Evolutionary conservation across 2,329 filamentous ascomycete genomes (phyloP), one percentile per base, ranked within the genome.

Genomic region (Anthostomella pinea): DNA sequence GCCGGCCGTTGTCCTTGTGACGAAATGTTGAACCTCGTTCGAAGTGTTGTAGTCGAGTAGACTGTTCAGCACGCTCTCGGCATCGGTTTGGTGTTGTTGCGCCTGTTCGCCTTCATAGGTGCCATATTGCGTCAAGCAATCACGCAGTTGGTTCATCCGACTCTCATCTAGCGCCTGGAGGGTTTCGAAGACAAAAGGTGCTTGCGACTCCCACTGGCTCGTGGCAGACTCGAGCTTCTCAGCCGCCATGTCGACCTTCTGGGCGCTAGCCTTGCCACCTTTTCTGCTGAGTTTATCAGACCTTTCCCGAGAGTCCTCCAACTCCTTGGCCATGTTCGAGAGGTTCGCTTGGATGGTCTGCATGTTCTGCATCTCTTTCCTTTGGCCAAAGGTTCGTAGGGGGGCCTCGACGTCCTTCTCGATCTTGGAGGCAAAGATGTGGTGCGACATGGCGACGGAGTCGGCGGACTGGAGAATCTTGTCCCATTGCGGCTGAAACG

Each of bases 141-240:
- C 91, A 44, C 91, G 85, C 41, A 98, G 72, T 56, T 94, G 85
- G 62, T 96, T 95, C 49, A 94, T 71, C 38, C 93, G 81, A 52
- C 79, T 83, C 67, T 98, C 93, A 58, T 98, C 93, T 20, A 94
- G 70, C 5, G 87, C 84, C 61, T 98, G 93, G 17, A 98, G 77
- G 43, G 83, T 85, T 65, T 98, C 93, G 57, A 95, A 96, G 43
- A 96, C 85, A 63, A 87, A 97, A 1, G 93, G 93, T 10, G 93
- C 88, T 62, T 95, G 89, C 1, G 88, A 89, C 38, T 95, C 83
- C 93, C 93, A 98, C 59, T 95, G 85, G 48, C 83, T 77, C 28
- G 74, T 79, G n/a, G 88, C 84, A 42, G 80, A 80, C 46, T 95
- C 86, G 27, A 94, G 77, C 47, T 81, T 83, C 13, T 79, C 70